Evolutionary conservation across 2,329 filamentous ascomycete species (phyloP).

Genomic region (Botrytis paeoniae): DNA sequence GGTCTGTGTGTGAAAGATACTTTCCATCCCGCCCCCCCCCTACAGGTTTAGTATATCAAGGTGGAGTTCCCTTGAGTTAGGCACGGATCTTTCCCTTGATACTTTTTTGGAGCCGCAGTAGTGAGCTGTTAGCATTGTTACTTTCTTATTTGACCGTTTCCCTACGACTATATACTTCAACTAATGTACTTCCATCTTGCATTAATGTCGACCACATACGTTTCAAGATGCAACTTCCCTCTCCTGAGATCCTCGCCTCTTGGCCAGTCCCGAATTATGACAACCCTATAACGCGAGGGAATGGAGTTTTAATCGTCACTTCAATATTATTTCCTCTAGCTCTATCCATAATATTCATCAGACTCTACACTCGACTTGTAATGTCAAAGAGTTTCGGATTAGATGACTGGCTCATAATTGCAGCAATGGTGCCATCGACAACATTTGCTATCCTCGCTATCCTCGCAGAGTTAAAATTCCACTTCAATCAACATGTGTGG

Average conservation of each 20-base stretch:
- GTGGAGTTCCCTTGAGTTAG: neutral
- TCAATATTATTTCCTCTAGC: conserved; percentile 42
- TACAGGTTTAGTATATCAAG: neutral
- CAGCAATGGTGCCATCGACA: conserved; percentile 34
- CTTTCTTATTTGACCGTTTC: neutral
- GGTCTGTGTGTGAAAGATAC: neutral
- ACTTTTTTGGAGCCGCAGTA: no score
- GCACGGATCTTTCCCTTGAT: neutral
- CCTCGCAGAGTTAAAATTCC: conserved; percentile 37
- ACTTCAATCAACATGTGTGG: conserved; percentile 43
- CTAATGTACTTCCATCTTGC: neutral
- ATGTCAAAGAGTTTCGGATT: conserved; percentile 46
- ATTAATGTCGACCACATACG: neutral
- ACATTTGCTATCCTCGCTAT: conserved; percentile 39
- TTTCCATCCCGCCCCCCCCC: neutral
- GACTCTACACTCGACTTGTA: conserved; percentile 46
- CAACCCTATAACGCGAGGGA: conserved; percentile 45
- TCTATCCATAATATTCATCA: conserved; percentile 42
- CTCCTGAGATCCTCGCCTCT: conserved; percentile 6
- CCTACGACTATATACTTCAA: neutral
- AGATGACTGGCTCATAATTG: conserved; percentile 47
- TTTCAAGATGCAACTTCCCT: conserved; percentile 15
- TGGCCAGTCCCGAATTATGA: conserved; percentile 45
- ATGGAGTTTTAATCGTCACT: conserved; percentile 44
- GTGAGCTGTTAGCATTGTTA: neutral